These are phyloP conservation scores for Hansfordia pulvinata DNA, from an alignment of 2,329 filamentous ascomycete species.

Conservation along the genomic window DNA sequence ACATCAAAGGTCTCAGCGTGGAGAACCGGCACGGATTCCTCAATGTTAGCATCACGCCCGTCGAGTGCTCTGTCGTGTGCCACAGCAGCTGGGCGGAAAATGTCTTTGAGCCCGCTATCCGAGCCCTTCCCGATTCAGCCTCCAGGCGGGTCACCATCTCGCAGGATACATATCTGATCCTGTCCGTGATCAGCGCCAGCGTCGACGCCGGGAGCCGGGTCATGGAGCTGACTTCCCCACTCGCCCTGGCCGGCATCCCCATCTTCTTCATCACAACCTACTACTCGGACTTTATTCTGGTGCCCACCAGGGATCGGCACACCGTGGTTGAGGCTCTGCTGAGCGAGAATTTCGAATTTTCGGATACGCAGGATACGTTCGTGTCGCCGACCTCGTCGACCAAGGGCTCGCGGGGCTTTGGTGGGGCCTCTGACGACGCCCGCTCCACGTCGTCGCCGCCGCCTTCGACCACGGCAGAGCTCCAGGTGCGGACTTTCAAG, in stretches of 20 bases:
- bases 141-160: slow-evolving; percentile 56
- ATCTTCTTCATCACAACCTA: slow-evolving; percentile 99
- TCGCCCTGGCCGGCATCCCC: slow-evolving; percentile 83
- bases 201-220: slow-evolving; percentile 86
- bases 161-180: slow-evolving; percentile 70
- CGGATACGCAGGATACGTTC: slow-evolving; percentile 56
- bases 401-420: slow-evolving; percentile 17
- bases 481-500: slow-evolving; percentile 72
- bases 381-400: slow-evolving; percentile 38
- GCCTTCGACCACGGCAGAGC: slow-evolving; percentile 62
- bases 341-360: slow-evolving; percentile 71
- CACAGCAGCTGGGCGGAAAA: slow-evolving; percentile 59
- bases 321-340: slow-evolving; percentile 68
- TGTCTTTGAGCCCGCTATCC: slow-evolving; percentile 62
- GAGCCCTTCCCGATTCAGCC: slow-evolving; percentile 40
- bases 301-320: slow-evolving; percentile 60
- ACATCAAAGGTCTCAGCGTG: slow-evolving; percentile 30
- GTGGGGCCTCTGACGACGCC: too few species aligned
- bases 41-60: slow-evolving; percentile 83
- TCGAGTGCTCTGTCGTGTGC: slow-evolving; percentile 89
- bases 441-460: slow-evolving; percentile 56
- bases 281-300: slow-evolving; percentile 92
- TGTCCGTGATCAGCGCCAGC: slow-evolving; percentile 81
- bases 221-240: slow-evolving; percentile 77
- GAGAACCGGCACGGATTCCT: slow-evolving; percentile 64